phyloP scores from a whole-genome alignment of 176 grass and related monocot species.

The Avena atlantica region DNA sequence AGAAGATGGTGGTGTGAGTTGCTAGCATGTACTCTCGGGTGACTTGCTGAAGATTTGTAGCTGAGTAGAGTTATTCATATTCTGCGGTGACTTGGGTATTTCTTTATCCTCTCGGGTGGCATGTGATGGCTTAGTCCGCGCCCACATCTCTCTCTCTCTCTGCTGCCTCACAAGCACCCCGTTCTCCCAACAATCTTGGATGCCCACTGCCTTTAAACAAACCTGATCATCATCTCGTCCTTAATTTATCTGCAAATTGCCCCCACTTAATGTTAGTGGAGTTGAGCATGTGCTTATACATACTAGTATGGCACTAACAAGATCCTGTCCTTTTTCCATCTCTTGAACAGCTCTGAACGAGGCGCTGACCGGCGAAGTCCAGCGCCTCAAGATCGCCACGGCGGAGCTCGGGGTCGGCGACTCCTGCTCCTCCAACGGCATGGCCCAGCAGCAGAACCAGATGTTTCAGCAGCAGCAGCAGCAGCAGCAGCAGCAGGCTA shows the following conservation, averaged over 20 bases:
- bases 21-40: constrained; percentile 25
- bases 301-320: too few species aligned
- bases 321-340: background rate
- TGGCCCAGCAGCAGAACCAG: constrained; percentile 66
- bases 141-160: background rate
- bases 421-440: constrained; percentile 63
- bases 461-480: constrained; percentile 69
- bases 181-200: background rate
- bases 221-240: background rate
- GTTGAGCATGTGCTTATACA: background rate
- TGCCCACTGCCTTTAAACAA: background rate
- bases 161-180: background rate
- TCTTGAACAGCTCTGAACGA: constrained; percentile 80
- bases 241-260: background rate
- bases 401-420: constrained; percentile 62
- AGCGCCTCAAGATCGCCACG: constrained; percentile 75
- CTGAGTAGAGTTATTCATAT: background rate
- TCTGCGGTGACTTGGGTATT: constrained; percentile 12
- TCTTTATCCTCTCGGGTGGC: constrained; percentile 16
- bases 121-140: background rate
- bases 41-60: background rate
- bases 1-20: background rate
- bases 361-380: constrained; percentile 81
- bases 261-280: background rate
- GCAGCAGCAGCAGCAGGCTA: constrained; percentile 57